Percentiles rank a stretch among this genome's conserved stretches.
Conservation (phyloP, 495 filamentous ascomycete species). For the Tuber borchii region DNA sequence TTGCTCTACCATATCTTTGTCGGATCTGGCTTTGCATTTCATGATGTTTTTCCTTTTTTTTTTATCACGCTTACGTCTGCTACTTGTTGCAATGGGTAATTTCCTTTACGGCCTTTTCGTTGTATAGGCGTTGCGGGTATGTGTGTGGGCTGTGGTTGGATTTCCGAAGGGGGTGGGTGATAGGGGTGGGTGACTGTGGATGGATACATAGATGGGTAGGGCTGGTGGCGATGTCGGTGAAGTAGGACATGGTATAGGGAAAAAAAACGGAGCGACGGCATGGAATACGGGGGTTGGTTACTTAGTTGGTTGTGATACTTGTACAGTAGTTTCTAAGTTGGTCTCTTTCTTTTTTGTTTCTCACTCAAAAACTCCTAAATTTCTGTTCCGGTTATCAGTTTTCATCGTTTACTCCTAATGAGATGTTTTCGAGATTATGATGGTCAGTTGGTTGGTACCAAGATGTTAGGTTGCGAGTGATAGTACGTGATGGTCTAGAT, state of each 20-base stretch:
- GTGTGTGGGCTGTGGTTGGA: neutral
- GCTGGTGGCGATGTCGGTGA: neutral
- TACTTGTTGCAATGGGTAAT: constrained; percentile 8
- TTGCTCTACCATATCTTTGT: constrained; percentile 5
- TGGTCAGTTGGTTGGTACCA: neutral
- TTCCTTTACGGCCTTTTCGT: neutral
- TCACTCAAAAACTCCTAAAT: neutral
- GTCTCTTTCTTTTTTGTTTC: neutral
- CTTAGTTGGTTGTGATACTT: neutral
- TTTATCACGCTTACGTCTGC: constrained; percentile 20
- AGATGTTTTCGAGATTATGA: neutral
- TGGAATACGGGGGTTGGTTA: neutral
- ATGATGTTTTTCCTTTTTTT: constrained; percentile 4
- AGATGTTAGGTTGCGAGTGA: neutral
- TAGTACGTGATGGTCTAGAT: neutral
- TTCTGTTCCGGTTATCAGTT: neutral
- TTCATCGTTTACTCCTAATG: neutral
- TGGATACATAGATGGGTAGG: neutral
- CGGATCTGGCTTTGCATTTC: constrained; percentile 4
- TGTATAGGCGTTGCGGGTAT: constrained; percentile 5
- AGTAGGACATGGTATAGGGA: neutral
- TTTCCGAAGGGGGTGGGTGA: neutral
- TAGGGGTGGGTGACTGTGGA: neutral
- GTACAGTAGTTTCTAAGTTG: neutral
- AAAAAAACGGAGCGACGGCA: neutral